phyloP scores from a whole-genome alignment of 2,329 filamentous ascomycete species.

The Keithomyces neogunnii region DNA sequence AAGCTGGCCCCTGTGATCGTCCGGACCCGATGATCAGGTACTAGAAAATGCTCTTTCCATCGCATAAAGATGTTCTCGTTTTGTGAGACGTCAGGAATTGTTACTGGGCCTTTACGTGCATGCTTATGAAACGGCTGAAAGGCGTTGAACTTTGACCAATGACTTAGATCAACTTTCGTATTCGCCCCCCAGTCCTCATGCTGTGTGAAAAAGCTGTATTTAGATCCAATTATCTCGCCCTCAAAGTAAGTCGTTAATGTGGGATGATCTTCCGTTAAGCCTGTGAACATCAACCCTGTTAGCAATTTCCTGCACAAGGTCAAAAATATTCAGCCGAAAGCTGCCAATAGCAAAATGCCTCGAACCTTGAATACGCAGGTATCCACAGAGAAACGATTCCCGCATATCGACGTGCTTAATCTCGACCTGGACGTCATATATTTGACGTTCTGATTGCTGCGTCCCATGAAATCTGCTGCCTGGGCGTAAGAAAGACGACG shows the following conservation, averaged over 20 bases:
- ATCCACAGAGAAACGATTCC: constrained; percentile 91
- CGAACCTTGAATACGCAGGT: constrained; percentile 85
- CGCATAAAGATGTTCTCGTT: constrained; percentile 94
- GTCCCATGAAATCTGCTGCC: constrained; percentile 85
- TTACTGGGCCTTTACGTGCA: constrained; percentile 44
- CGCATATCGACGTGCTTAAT: constrained; percentile 94
- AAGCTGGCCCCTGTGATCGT: constrained; percentile 94
- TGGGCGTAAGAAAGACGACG: constrained; percentile 77
- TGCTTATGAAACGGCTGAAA: constrained; percentile 67
- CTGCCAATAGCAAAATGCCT: not conserved
- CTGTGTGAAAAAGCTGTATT: constrained; percentile 87
- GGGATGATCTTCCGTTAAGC: constrained; percentile 88
- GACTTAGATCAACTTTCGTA: constrained; percentile 82
- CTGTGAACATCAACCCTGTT: constrained; percentile 34
- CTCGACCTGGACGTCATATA: constrained; percentile 93
- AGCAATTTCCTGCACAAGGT: not conserved
- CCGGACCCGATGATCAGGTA: constrained; percentile 85
- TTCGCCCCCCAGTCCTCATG: constrained; percentile 87
- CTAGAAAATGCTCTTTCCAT: constrained; percentile 97
- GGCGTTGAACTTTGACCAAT: constrained; percentile 85
- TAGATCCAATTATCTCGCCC: constrained; percentile 92
- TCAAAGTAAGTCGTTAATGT: constrained; percentile 98
- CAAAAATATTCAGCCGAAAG: not conserved
- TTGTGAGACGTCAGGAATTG: constrained; percentile 64
- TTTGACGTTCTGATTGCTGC: constrained; percentile 85